Evolutionary conservation across 148 eudicot species (phyloP).

Genomic region (Chenopodium formosanum): DNA sequence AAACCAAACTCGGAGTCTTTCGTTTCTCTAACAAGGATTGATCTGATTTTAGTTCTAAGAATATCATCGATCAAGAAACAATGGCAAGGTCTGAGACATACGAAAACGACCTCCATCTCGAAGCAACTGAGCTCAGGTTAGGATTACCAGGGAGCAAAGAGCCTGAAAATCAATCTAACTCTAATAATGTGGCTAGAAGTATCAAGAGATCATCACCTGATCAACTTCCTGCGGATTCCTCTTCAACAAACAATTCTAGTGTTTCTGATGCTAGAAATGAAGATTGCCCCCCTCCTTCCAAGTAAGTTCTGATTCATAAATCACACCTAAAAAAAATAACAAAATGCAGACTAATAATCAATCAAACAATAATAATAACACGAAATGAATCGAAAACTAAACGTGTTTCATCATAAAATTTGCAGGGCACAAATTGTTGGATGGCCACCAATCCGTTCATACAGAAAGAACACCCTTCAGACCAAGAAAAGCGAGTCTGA

Average conservation of each 20-base stretch:
- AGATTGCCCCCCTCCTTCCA: slow-evolving; percentile 47
- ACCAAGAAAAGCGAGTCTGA: slow-evolving; percentile 40
- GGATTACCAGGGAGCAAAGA: slow-evolving; percentile 58
- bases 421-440: slow-evolving; percentile 65
- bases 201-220: slow-evolving; percentile 53
- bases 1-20: not conserved
- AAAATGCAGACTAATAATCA: not conserved
- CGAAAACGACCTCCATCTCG: slow-evolving; percentile 40
- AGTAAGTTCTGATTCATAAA: slow-evolving; percentile 41
- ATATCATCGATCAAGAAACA: not conserved
- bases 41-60: slow-evolving; percentile 13
- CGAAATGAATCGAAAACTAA: slow-evolving; percentile 8
- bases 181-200: slow-evolving; percentile 12
- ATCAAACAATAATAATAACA: too few species aligned
- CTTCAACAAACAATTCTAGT: slow-evolving; percentile 33
- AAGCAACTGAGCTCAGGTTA: slow-evolving; percentile 65
- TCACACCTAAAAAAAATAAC: not conserved
- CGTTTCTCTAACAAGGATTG: slow-evolving; percentile 20
- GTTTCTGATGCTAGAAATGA: slow-evolving; percentile 33
- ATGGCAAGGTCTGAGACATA: slow-evolving; percentile 38
- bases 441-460: slow-evolving; percentile 70
- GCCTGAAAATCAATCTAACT: slow-evolving; percentile 20
- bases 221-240: slow-evolving; percentile 32
- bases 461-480: slow-evolving; percentile 52
- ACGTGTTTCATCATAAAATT: slow-evolving; percentile 7